These are phyloP conservation scores for Epichloe sp. DNA, from an alignment of 2,329 filamentous ascomycete species.

Conservation along the genomic window DNA sequence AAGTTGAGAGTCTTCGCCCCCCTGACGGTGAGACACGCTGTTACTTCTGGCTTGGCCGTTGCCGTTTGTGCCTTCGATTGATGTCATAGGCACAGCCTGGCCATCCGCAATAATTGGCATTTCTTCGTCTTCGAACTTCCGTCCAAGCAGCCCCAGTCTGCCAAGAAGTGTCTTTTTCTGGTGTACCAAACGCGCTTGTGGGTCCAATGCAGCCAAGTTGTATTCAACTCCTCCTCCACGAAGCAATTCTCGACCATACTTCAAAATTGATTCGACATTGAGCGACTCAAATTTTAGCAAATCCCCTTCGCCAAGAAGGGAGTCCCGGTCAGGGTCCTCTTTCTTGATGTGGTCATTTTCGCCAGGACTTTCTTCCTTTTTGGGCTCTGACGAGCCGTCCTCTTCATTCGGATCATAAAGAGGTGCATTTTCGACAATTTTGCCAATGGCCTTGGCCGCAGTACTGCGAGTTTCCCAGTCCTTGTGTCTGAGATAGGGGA, in stretches of 20 bases:
- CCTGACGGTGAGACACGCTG: constrained; percentile 24
- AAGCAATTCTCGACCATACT: constrained; percentile 69
- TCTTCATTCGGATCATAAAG: constrained; percentile 77
- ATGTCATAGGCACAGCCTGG: constrained; percentile 28
- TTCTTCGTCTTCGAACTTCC: constrained; percentile 75
- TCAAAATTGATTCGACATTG: constrained; percentile 68
- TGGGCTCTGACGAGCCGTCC: constrained; percentile 37
- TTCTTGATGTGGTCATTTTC: constrained; percentile 40
- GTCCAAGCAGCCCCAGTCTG: constrained; percentile 72
- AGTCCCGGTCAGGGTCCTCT: constrained; percentile 42
- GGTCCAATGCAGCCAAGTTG: constrained; percentile 67
- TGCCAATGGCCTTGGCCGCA: constrained; percentile 84
- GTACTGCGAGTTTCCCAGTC: constrained; percentile 95
- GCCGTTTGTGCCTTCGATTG: constrained; percentile 28
- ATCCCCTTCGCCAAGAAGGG: constrained; percentile 37
- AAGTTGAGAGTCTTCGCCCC: constrained; percentile 54
- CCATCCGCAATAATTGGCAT: constrained; percentile 43
- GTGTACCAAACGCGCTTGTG: constrained; percentile 65
- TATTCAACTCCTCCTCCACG: constrained; percentile 82
- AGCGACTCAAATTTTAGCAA: constrained; percentile 61
- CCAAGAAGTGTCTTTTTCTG: constrained; percentile 80
- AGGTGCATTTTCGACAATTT: constrained; percentile 82
- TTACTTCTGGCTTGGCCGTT: constrained; percentile 22
- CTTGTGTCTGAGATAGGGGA: constrained; percentile 90
- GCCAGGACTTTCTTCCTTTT: constrained; percentile 23